These are phyloP conservation scores for Colletotrichum camelliae DNA, from an alignment of 2,329 filamentous ascomycete genomes.

Conservation along the genomic window DNA sequence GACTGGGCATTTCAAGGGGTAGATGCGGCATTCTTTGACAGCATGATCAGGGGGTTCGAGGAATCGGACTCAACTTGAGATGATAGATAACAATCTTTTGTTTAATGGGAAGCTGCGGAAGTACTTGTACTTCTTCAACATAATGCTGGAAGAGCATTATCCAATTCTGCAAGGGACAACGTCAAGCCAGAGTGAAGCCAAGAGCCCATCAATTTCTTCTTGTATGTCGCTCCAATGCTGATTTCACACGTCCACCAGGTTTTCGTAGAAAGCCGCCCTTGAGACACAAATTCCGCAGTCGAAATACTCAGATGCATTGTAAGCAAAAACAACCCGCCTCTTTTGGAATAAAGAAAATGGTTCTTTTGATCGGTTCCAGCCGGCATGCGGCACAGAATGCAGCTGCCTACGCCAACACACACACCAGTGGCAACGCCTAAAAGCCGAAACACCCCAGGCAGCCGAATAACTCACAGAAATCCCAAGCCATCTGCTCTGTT, in stretches of 20 bases:
- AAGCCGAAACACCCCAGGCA: not conserved
- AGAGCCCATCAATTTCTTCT: no score
- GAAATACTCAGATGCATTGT: no score
- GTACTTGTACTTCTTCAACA: not conserved
- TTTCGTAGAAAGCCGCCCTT: no score
- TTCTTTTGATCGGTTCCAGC: not conserved
- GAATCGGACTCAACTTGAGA: not conserved
- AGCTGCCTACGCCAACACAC: not conserved
- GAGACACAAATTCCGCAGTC: no score
- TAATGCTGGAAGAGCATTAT: no score
- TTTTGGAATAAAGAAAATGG: not conserved
- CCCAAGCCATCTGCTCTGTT: not conserved
- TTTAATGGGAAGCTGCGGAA: not conserved
- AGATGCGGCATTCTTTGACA: slow-evolving; percentile 37
- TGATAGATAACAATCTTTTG: not conserved
- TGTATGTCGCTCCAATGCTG: accelerated
- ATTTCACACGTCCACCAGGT: not conserved
- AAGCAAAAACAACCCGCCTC: not conserved
- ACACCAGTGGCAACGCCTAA: not conserved
- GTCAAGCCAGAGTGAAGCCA: no score
- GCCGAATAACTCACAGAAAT: not conserved
- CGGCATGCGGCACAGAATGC: not conserved
- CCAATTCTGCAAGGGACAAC: no score
- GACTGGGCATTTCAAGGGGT: slow-evolving; percentile 40
- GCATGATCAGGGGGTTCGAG: slow-evolving; percentile 1